Conservation (phyloP, 202 grass and related monocot species). For the Hordeum pubiflorum region DNA sequence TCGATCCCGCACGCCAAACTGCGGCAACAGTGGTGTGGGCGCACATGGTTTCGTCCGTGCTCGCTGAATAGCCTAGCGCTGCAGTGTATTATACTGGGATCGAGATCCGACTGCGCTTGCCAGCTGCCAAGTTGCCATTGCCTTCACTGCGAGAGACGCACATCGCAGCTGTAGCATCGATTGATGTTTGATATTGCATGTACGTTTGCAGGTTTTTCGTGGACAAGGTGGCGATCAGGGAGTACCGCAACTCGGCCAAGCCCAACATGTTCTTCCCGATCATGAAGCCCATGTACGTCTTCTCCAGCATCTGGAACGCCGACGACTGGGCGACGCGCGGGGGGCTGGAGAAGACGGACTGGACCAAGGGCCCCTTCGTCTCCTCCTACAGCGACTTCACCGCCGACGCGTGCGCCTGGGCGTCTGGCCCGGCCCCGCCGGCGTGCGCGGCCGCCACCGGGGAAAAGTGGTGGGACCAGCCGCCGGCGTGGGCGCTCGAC, state of each 20-base stretch:
- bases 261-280: constrained; percentile 74
- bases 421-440: neutral
- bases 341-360: constrained; percentile 91
- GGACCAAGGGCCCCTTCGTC: constrained; percentile 67
- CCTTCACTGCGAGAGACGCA: too few relatives aligned
- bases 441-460: constrained; percentile 46
- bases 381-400: constrained; percentile 92
- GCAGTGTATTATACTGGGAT: neutral
- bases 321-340: constrained; percentile 96
- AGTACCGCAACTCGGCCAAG: constrained; percentile 69
- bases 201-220: constrained; percentile 61
- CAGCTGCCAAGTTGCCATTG: neutral
- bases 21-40: neutral
- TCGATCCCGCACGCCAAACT: neutral
- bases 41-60: neutral
- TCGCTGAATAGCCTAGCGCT: neutral
- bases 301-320: constrained; percentile 99
- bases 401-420: constrained; percentile 76
- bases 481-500: constrained; percentile 67
- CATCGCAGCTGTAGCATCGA: too few relatives aligned
- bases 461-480: constrained; percentile 85
- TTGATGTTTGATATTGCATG: too few relatives aligned
- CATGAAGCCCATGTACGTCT: constrained; percentile 85
- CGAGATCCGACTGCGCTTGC: neutral
- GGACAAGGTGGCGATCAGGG: constrained; percentile 77